phyloP scores from a whole-genome alignment of 2,329 filamentous ascomycete species.

The Botrytis hyacinthi region DNA sequence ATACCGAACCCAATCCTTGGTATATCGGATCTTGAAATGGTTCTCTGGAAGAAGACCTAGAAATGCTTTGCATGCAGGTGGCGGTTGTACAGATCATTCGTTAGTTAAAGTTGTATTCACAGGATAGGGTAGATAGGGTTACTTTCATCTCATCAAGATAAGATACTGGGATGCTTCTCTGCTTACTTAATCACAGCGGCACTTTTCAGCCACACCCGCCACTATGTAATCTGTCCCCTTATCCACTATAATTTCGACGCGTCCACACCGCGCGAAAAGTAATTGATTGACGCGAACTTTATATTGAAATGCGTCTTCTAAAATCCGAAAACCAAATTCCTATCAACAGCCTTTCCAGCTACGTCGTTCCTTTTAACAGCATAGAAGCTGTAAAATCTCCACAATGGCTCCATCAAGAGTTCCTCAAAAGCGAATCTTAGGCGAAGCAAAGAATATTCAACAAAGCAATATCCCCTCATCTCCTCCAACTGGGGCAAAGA shows the following conservation, averaged over 20 bases:
- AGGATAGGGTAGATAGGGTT: no score
- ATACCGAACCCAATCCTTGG: not conserved
- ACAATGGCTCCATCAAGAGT: constrained; percentile 44
- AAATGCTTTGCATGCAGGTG: not conserved
- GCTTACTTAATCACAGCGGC: not conserved
- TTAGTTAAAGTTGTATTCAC: not conserved
- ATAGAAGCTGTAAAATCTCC: constrained; percentile 15
- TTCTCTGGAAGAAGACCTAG: not conserved
- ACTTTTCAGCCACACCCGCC: not conserved
- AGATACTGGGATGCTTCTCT: not conserved
- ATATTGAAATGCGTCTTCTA: constrained; percentile 5
- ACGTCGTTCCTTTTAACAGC: not conserved
- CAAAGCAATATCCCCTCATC: constrained; percentile 52
- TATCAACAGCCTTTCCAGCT: not conserved
- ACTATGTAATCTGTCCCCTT: not conserved
- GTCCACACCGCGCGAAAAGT: constrained; percentile 18
- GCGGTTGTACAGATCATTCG: not conserved
- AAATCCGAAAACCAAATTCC: not conserved
- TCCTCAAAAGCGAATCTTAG: constrained; percentile 71
- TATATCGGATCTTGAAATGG: no score
- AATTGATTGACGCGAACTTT: constrained; percentile 11
- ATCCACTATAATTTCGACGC: constrained; percentile 23
- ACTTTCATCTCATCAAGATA: not conserved
- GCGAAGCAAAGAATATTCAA: constrained; percentile 63
- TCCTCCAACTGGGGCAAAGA: constrained; percentile 58